phyloP scores from a whole-genome alignment of 2,329 filamentous ascomycete genomes.

The Chaetothyriales sp. region DNA sequence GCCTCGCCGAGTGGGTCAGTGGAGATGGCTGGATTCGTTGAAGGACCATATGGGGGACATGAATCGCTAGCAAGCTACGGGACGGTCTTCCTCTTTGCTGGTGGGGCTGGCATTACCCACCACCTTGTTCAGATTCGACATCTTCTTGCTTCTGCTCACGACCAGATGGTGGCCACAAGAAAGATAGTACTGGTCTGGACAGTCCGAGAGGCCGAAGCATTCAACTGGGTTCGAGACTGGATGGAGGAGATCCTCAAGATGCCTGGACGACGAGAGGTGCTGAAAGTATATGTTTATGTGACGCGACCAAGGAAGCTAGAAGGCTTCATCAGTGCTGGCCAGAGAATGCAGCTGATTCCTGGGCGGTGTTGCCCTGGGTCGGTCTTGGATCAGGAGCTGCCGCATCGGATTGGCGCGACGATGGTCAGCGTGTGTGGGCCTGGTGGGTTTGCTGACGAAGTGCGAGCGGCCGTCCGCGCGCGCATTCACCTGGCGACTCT shows the following conservation, averaged over 20 bases:
- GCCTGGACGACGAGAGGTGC: constrained; percentile 42
- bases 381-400: constrained; percentile 42
- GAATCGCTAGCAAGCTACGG: constrained; percentile 46
- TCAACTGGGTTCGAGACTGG: constrained; percentile 50
- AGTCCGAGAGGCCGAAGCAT: constrained; percentile 43
- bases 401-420: constrained; percentile 41
- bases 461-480: constrained; percentile 38
- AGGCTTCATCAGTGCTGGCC: constrained; percentile 38
- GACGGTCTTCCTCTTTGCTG: constrained; percentile 50
- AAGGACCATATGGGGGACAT: constrained; percentile 49
- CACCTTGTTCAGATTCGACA: constrained; percentile 47
- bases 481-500: constrained; percentile 37
- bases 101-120: constrained; percentile 52
- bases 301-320: constrained; percentile 40
- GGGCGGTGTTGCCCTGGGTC: constrained; percentile 42
- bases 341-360: constrained; percentile 46
- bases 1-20: constrained; percentile 35
- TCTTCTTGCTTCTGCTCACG: constrained; percentile 37
- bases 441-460: constrained; percentile 48
- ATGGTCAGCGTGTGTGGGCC: constrained; percentile 49
- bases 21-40: constrained; percentile 41
- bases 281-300: constrained; percentile 47
- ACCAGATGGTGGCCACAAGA: constrained; percentile 41
- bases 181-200: constrained; percentile 49
- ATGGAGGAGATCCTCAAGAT: constrained; percentile 50